Evolutionary conservation across 129 eudicot genomes (phyloP).

Genomic region (Cynara cardunculus): DNA sequence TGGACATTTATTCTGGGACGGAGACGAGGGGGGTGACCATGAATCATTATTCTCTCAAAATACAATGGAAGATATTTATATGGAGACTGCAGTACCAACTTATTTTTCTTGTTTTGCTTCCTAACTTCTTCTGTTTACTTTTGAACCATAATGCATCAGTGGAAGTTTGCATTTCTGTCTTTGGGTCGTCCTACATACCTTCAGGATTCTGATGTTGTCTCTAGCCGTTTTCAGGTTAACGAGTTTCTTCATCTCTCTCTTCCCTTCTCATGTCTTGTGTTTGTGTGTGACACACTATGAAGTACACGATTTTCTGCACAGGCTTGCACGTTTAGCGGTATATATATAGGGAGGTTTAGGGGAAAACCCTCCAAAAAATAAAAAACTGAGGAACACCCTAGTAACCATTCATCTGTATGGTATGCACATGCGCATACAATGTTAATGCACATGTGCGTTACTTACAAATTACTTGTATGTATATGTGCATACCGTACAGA

Average conservation of each 20-base stretch:
- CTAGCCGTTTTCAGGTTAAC: constrained; percentile 76
- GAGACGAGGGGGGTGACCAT: background rate
- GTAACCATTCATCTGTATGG: background rate
- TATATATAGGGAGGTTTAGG: background rate
- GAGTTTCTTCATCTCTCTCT: background rate
- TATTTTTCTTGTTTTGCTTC: background rate
- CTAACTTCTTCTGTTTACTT: background rate
- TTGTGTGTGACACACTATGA: background rate
- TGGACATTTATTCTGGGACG: background rate
- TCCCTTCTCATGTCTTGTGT: background rate
- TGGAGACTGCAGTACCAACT: background rate
- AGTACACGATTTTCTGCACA: background rate
- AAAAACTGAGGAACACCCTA: background rate
- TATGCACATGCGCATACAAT: background rate
- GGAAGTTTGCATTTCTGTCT: constrained; percentile 83
- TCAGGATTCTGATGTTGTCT: constrained; percentile 65
- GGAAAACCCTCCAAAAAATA: background rate
- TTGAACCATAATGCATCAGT: constrained; percentile 37
- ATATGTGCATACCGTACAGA: background rate
- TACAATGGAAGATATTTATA: background rate
- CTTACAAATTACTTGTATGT: too few species aligned
- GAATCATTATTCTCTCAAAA: background rate
- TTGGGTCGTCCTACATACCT: constrained; percentile 86
- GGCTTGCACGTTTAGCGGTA: background rate
- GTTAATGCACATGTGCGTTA: too few species aligned